phyloP scores from a whole-genome alignment of 768 basidiomycete genomes.

The Suillus ampliporus region DNA sequence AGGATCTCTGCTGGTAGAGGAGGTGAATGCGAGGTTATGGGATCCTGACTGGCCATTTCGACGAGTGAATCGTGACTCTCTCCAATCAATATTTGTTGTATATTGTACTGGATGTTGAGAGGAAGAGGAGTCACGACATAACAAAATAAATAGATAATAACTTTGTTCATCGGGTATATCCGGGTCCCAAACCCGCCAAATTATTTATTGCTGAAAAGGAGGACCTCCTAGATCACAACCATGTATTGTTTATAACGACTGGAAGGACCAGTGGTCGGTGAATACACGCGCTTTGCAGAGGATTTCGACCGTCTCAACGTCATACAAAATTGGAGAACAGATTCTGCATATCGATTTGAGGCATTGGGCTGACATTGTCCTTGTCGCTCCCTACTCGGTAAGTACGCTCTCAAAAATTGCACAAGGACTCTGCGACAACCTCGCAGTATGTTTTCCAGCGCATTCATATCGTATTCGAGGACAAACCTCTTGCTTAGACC shows the following conservation, averaged over 20 bases:
- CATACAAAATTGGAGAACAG: slow-evolving; percentile 70
- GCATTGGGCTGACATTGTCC: slow-evolving; percentile 93
- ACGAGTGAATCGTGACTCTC: background rate
- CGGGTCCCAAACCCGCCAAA: slow-evolving; percentile 4
- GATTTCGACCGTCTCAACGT: slow-evolving; percentile 56
- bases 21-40: background rate
- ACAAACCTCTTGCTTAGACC: slow-evolving; percentile 47
- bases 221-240: slow-evolving; percentile 35
- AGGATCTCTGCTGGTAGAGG: background rate
- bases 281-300: slow-evolving; percentile 35
- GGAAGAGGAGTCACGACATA: too few relatives aligned
- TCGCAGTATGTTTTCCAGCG: slow-evolving; percentile 69
- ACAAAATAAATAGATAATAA: too few relatives aligned
- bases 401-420: slow-evolving; percentile 97
- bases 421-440: slow-evolving; percentile 87
- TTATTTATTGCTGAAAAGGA: slow-evolving; percentile 35
- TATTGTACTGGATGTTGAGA: background rate
- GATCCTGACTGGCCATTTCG: background rate
- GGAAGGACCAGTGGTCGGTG: too few relatives aligned
- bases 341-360: slow-evolving; percentile 96
- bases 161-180: too few relatives aligned
- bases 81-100: background rate
- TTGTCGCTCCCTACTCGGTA: slow-evolving; percentile 96
- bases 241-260: slow-evolving; percentile 85
- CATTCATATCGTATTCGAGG: background rate